Evolutionary conservation across 495 filamentous ascomycete species (phyloP).

Genomic region (Penicillium turbatum): DNA sequence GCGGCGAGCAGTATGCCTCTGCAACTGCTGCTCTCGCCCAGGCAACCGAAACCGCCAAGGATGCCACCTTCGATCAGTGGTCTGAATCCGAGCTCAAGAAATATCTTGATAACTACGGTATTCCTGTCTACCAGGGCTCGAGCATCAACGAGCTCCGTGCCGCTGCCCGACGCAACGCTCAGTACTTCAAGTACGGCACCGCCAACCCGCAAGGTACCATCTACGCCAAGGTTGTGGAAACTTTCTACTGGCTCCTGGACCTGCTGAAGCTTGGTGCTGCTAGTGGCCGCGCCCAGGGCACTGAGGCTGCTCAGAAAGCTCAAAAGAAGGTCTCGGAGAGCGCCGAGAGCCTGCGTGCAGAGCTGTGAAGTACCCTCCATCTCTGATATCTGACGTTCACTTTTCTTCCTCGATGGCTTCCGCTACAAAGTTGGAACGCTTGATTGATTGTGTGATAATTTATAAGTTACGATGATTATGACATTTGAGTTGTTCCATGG

Average conservation of each 20-base stretch:
- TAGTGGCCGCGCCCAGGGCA: conserved; percentile 55
- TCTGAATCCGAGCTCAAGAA: conserved; percentile 74
- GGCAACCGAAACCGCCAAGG: conserved; percentile 66
- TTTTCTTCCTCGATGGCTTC: not conserved
- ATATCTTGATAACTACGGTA: conserved; percentile 77
- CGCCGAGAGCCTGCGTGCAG: conserved; percentile 26
- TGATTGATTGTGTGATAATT: not conserved
- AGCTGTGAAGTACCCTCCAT: conserved; percentile 27
- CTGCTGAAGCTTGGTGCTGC: conserved; percentile 60
- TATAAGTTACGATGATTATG: conserved; percentile 19
- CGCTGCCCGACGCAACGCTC: conserved; percentile 64
- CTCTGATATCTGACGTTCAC: not conserved
- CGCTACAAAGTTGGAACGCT: not conserved
- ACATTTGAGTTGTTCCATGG: conserved; percentile 6
- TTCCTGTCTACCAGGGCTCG: conserved; percentile 67
- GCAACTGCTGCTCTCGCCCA: conserved; percentile 67
- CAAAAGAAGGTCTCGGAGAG: conserved; percentile 33
- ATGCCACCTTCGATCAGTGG: conserved; percentile 73
- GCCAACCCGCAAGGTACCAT: conserved; percentile 60
- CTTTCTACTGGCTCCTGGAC: conserved; percentile 56
- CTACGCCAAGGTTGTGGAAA: conserved; percentile 58
- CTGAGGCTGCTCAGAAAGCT: conserved; percentile 47
- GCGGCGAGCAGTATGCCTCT: conserved; percentile 65
- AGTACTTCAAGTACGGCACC: conserved; percentile 76
- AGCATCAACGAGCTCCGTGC: conserved; percentile 60